Percentiles rank a stretch among this genome's conserved stretches.
Conservation (phyloP, 1,284 basidiomycete species). For the Austropuccinia psidii region DNA sequence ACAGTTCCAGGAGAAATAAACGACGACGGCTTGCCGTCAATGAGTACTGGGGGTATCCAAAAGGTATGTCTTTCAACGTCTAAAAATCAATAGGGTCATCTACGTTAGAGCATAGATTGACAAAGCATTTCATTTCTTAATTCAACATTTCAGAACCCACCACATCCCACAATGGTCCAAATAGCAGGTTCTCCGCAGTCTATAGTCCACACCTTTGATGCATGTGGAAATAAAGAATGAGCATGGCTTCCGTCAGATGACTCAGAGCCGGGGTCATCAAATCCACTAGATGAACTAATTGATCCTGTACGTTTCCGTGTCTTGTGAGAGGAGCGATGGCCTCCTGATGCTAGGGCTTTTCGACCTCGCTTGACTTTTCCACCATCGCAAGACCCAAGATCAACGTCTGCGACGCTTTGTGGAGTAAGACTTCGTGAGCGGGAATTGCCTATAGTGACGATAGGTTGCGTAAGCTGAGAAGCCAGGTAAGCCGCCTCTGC, state of each 20-base stretch:
- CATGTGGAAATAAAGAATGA: not conserved
- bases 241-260: slow-evolving; percentile 16
- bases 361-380: slow-evolving; percentile 45
- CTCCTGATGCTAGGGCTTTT: slow-evolving; percentile 42
- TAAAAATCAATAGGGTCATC: too few species aligned
- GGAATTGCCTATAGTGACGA: not conserved
- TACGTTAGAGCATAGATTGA: too few species aligned
- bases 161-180: slow-evolving; percentile 86
- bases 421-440: slow-evolving; percentile 17
- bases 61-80: slow-evolving; percentile 49
- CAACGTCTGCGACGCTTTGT: not conserved
- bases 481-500: slow-evolving; percentile 17
- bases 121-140: slow-evolving; percentile 34
- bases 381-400: slow-evolving; percentile 43
- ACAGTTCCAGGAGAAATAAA: slow-evolving; percentile 34
- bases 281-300: slow-evolving; percentile 13
- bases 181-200: slow-evolving; percentile 64
- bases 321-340: not conserved
- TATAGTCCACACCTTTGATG: slow-evolving; percentile 38
- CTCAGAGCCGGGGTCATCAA: slow-evolving; percentile 33
- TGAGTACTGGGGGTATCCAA: slow-evolving; percentile 46
- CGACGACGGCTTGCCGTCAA: slow-evolving; percentile 38
- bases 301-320: slow-evolving; percentile 6
- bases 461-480: not conserved
- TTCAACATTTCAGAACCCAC: slow-evolving; percentile 50